Base-by-base conservation (phyloP, 169 alveolate genomes). In the Cyclospora cayetanensis region DNA sequence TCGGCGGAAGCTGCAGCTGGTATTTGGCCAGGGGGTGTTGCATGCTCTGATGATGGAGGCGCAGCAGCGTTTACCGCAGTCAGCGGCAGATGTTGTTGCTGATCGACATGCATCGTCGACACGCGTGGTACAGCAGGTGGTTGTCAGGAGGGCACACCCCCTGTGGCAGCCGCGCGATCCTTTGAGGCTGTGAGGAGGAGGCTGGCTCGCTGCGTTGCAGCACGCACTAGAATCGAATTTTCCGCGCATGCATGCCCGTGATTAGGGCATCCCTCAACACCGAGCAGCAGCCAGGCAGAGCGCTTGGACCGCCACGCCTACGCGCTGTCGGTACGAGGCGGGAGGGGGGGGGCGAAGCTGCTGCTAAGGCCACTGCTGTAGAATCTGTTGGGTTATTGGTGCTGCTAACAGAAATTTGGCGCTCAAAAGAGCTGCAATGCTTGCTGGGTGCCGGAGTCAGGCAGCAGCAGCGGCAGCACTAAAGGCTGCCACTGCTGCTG, bases 361-460 rank as follows among this genome's bases (percentile, higher is more conserved):
- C 87, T 76, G 87, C 87, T 27, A 43, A 63, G 22, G 87, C 66
- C 12, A 66, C 66, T 41, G 79, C 79, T 60, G 87, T 50, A 11
- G 60, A 11, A 11, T 50, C 60, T 50, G 18, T 18, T 50, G 60
- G 9, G 55, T 18, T 18, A 42, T 66, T 46, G 68, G 68, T 43
- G 39, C 35, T 46, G 87, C 87, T 37, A 9, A 50, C 25, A 18
- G 25, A 11, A 18, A 11, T 18, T 50, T 9, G 25, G 60, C 60
- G 9, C 25, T 18, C 18, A 9, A 11, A 11, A 9, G 18, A 9
- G 87, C 66, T 76, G 34, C 35, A 18, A 66, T 66, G n/a, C 46
- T 39, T 41, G 66, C 68, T 68, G 11, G 2, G 39, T 11, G 68
- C 87, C 4, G 42, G 63, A 41, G 25, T 66, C 50, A 41, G 66